A percentile compares a stretch with the other conserved stretches of the same genome.
phyloP scores from a whole-genome alignment of 2,329 filamentous ascomycete genomes.

The Ceratocystis papillata region DNA sequence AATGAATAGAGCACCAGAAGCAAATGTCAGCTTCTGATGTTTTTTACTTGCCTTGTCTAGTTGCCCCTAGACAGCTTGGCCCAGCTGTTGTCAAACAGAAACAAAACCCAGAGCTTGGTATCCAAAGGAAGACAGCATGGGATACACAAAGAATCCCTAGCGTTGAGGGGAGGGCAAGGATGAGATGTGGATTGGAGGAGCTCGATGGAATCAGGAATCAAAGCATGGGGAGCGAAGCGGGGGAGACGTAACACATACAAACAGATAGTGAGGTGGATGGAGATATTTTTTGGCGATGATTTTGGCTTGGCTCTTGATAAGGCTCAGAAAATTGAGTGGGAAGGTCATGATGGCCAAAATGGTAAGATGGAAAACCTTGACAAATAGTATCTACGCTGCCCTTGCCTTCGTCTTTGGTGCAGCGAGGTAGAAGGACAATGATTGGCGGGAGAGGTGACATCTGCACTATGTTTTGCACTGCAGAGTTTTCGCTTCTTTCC shows the following conservation, averaged over 20 bases:
- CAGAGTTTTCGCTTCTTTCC: slow-evolving; percentile 14
- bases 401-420: no score
- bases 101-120: not conserved
- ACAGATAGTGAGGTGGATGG: slow-evolving; percentile 1
- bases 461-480: not conserved
- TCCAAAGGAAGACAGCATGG: slow-evolving; percentile 2
- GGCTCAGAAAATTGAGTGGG: not conserved
- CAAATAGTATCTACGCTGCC: not conserved
- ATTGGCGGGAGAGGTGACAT: slow-evolving; percentile 5
- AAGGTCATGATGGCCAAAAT: not conserved
- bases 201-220: slow-evolving; percentile 12
- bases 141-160: slow-evolving; percentile 14
- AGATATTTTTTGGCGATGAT: not conserved
- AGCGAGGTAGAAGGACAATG: not conserved
- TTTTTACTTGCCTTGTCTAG: not conserved
- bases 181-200: slow-evolving; percentile 2
- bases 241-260: slow-evolving; percentile 11
- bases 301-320: not conserved
- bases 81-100: not conserved
- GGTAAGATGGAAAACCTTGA: not conserved
- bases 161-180: not conserved
- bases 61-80: not conserved
- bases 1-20: not conserved
- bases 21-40: slow-evolving; percentile 3
- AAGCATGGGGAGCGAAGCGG: slow-evolving; percentile 3